Percentiles rank a stretch among this genome's conserved stretches.
These are phyloP conservation scores for Fusarium aywerte DNA, from an alignment of 2,329 filamentous ascomycete species.

Conservation along the genomic window DNA sequence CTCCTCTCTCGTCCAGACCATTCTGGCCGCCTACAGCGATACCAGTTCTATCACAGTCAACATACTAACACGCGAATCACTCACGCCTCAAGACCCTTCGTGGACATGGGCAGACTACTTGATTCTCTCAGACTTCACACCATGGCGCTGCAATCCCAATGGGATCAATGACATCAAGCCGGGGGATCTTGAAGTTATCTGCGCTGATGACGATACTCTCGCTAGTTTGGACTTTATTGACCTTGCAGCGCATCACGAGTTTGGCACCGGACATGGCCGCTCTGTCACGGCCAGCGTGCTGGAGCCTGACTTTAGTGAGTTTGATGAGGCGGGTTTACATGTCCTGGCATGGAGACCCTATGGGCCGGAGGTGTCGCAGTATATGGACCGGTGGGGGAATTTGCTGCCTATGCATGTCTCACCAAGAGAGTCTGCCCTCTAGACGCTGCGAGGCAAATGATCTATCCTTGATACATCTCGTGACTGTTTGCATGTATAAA, in stretches of 20 bases:
- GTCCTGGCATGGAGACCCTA: background rate
- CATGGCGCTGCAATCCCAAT: background rate
- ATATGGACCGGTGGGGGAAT: background rate
- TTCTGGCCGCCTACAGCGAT: background rate
- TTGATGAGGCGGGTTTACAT: background rate
- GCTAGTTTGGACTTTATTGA: too few relatives aligned
- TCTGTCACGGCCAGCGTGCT: background rate
- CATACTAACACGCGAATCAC: background rate
- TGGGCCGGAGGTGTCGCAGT: too few relatives aligned
- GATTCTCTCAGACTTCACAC: background rate
- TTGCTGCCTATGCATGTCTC: background rate
- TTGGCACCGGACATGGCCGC: fast-evolving
- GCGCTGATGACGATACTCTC: too few relatives aligned
- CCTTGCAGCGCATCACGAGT: too few relatives aligned
- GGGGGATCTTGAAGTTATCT: background rate
- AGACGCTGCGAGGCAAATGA: too few relatives aligned
- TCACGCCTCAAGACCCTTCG: background rate
- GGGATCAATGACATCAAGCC: background rate
- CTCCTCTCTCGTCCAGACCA: background rate
- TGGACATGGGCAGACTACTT: background rate
- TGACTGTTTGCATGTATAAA: fast-evolving
- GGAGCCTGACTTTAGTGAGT: background rate
- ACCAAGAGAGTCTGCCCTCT: background rate
- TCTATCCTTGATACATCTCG: too few relatives aligned
- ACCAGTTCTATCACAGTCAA: background rate